These are phyloP conservation scores for Chlorella ohadii DNA, from an alignment of 139 green algal genomes.

Conservation along the genomic window DNA sequence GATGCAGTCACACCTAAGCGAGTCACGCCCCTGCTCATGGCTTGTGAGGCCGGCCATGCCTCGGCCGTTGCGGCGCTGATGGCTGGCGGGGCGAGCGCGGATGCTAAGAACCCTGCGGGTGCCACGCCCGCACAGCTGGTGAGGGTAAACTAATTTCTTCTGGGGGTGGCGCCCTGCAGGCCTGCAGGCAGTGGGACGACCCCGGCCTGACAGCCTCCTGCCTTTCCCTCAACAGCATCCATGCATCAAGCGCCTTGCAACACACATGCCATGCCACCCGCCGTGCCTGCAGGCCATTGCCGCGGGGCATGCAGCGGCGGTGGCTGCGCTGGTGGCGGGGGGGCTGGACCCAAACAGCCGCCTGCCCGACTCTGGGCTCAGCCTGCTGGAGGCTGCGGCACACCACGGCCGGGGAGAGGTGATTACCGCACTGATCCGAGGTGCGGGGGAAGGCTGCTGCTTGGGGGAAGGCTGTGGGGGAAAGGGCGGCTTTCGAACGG, in stretches of 20 bases:
- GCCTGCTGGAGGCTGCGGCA: slow-evolving; percentile 9
- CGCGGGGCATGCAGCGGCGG: neutral
- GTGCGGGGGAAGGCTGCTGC: no score
- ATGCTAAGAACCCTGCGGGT: neutral
- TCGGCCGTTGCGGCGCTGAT: neutral
- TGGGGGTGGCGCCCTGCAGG: neutral
- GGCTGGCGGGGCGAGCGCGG: neutral
- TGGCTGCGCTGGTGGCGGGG: neutral
- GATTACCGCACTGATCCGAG: neutral
- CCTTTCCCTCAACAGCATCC: no score
- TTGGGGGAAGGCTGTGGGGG: no score
- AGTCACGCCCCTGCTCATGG: slow-evolving; percentile 11
- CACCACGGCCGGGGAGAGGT: neutral
- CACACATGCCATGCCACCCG: neutral
- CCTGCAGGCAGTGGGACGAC: neutral
- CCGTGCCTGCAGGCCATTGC: neutral
- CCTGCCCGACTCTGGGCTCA: neutral
- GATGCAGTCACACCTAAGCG: slow-evolving; percentile 24
- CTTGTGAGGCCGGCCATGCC: slow-evolving; percentile 6
- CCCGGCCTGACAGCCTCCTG: no score
- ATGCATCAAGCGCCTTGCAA: no score
- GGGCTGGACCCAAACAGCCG: slow-evolving; percentile 2
- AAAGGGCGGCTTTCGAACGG: no score
- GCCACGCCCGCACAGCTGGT: neutral
- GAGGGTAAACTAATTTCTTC: neutral